These are phyloP conservation scores for Capsicum pubescens DNA, from an alignment of 257 asterid species.

Conservation along the genomic window DNA sequence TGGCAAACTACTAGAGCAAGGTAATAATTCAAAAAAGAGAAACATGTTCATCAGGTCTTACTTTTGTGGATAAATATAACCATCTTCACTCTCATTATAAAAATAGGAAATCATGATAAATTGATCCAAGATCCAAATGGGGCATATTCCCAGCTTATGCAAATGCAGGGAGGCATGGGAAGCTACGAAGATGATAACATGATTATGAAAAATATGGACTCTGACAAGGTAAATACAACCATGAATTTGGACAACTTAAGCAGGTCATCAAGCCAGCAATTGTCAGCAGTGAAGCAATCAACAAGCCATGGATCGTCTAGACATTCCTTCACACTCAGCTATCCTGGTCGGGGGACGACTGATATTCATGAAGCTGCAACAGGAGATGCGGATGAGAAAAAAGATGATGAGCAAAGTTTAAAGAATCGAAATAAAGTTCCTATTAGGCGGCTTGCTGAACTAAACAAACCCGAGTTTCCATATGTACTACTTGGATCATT, in stretches of 20 bases:
- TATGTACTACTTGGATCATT: constrained; percentile 37
- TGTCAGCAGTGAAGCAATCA: background rate
- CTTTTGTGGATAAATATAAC: background rate
- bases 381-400: background rate
- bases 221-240: background rate
- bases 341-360: background rate
- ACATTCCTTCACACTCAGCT: background rate
- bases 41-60: background rate
- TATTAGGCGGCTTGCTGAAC: constrained; percentile 25
- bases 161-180: constrained; percentile 14
- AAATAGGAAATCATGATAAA: constrained; percentile 42
- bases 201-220: background rate
- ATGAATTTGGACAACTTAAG: background rate
- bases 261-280: background rate
- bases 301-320: background rate
- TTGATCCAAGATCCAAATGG: constrained; percentile 34
- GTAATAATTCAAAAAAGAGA: constrained; percentile 23
- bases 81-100: background rate
- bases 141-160: constrained; percentile 34
- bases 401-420: background rate
- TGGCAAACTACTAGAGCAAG: constrained; percentile 44
- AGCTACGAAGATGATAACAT: background rate
- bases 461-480: constrained; percentile 37
- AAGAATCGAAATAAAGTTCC: constrained; percentile 23
- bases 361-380: constrained; percentile 8